These are phyloP conservation scores for Candida smagusa DNA, from an alignment of 1,139 yeast genomes.

Conservation along the genomic window DNA sequence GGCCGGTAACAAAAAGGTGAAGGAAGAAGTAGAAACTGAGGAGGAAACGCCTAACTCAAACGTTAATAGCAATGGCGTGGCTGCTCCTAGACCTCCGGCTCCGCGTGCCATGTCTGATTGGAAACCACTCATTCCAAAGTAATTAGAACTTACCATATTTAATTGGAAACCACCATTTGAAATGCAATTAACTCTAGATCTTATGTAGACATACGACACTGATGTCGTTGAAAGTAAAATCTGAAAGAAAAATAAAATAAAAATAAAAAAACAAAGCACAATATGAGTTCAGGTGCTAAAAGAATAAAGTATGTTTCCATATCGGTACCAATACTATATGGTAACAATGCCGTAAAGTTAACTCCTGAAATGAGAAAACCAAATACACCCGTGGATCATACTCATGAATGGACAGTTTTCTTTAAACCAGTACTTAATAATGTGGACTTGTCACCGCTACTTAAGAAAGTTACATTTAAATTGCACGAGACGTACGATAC, in stretches of 20 bases:
- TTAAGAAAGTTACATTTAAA: slow-evolving; percentile 90
- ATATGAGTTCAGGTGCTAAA: slow-evolving; percentile 22
- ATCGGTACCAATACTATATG: slow-evolving; percentile 82
- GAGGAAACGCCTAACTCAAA: slow-evolving; percentile 1
- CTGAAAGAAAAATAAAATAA: neutral
- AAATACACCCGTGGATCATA: slow-evolving; percentile 82
- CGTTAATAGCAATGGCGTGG: slow-evolving; percentile 1
- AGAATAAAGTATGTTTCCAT: slow-evolving; percentile 68
- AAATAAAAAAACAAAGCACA: neutral
- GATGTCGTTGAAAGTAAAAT: neutral
- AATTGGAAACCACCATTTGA: too few relatives aligned
- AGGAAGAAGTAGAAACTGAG: slow-evolving; percentile 1
- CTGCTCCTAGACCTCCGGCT: slow-evolving; percentile 14
- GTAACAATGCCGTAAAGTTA: slow-evolving; percentile 78
- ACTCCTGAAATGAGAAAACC: slow-evolving; percentile 59
- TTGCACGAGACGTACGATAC: slow-evolving; percentile 91
- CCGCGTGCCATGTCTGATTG: slow-evolving; percentile 44
- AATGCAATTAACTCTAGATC: too few relatives aligned
- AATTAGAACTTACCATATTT: slow-evolving; percentile 7
- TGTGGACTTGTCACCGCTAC: slow-evolving; percentile 71
- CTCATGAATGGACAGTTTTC: slow-evolving; percentile 95
- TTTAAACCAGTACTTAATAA: slow-evolving; percentile 80
- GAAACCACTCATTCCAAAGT: slow-evolving; percentile 57
- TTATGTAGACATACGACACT: too few relatives aligned
- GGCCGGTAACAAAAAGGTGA: slow-evolving; percentile 17